Base-by-base conservation (phyloP, 2,329 filamentous ascomycete genomes). In the Colletotrichum australisinense region DNA sequence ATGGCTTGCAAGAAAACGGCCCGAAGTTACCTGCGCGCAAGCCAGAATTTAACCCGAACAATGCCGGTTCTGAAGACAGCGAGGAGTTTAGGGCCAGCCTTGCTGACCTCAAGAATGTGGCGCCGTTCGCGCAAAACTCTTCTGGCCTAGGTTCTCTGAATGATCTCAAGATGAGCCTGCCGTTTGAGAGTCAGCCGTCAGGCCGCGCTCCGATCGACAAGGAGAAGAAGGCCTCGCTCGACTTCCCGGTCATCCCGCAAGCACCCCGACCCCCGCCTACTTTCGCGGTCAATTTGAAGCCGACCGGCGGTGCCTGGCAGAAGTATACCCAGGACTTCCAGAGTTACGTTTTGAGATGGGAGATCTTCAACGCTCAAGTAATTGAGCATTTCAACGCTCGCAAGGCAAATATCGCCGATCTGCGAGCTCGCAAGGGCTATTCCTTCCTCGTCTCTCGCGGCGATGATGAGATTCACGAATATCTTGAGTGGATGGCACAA, bases 401-500 rank as follows among this genome's bases (percentile, higher is more conserved):
- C 19, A 87, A 88, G 72, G 80, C 80, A 1, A 80, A 86, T 46
- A 83, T 86, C 42, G 79, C 80, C 24, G 77, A 78, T 32, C 81
- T 81, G 28, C 82, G 85, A 72, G 76, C 80, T 55, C 78, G 83
- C 24, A 85, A 86, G 65, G 87, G 85, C 12, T 82, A 84, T 53
- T 78, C 77, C 1, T 90, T 88, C 80, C 78, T 90, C 22, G 82
- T 83, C 35, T 77, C 81, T 9, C 79, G 80, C 1, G 80, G 86
- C 28, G 83, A 87, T 52, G 75, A 76, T 1, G 90, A 88, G 0
- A 85, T 92, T 28, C 79, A 84, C 19, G 87, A 88, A 68, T 95
- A 95, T 79, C 80, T 90, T 71, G 83, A 83, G 49, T 90, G 89
- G 79, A 82, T 93, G 68, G 87, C 89, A 75, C 89, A 94, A 80